Evolutionary conservation across 768 basidiomycete genomes (phyloP).

Genomic region (Pulveroboletus sp.): DNA sequence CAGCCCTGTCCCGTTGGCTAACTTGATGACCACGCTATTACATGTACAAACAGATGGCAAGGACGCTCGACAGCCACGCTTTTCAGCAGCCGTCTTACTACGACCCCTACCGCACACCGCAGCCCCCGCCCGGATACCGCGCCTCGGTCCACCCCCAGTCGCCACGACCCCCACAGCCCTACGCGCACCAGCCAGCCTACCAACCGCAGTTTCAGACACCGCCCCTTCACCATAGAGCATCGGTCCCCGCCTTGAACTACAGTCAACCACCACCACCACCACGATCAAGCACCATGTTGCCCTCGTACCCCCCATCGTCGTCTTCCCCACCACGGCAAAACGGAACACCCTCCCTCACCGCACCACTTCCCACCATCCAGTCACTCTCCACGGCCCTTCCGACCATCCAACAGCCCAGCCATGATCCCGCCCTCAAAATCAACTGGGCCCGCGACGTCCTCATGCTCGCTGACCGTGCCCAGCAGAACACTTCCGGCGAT

Average conservation of each 20-base stretch:
- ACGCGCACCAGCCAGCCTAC: slow-evolving; percentile 15
- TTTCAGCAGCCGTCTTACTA: slow-evolving; percentile 24
- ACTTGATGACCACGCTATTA: slow-evolving; percentile 24
- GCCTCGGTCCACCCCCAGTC: slow-evolving; percentile 21
- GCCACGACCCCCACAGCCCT: slow-evolving; percentile 18
- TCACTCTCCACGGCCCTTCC: slow-evolving; percentile 52
- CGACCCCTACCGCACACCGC: slow-evolving; percentile 22
- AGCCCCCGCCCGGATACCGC: slow-evolving; percentile 12
- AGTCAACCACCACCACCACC: slow-evolving; percentile 24
- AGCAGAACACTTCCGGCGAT: slow-evolving; percentile 39
- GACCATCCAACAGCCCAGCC: slow-evolving; percentile 50
- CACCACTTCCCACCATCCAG: slow-evolving; percentile 63
- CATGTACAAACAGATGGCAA: slow-evolving; percentile 55
- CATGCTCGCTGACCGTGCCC: slow-evolving; percentile 64
- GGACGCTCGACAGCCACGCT: slow-evolving; percentile 52
- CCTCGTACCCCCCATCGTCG: slow-evolving; percentile 11
- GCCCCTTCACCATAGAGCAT: slow-evolving; percentile 23
- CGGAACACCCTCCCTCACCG: slow-evolving; percentile 52
- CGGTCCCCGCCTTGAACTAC: slow-evolving; percentile 20
- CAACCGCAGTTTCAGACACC: slow-evolving; percentile 20
- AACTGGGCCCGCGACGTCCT: slow-evolving; percentile 84
- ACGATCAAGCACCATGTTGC: slow-evolving; percentile 16
- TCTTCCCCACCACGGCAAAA: slow-evolving; percentile 25
- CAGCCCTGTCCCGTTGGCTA: slow-evolving; percentile 8
- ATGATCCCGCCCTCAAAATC: slow-evolving; percentile 61